These are phyloP conservation scores for Penicillium roqueforti DNA, from an alignment of 495 filamentous ascomycete species.

Conservation along the genomic window DNA sequence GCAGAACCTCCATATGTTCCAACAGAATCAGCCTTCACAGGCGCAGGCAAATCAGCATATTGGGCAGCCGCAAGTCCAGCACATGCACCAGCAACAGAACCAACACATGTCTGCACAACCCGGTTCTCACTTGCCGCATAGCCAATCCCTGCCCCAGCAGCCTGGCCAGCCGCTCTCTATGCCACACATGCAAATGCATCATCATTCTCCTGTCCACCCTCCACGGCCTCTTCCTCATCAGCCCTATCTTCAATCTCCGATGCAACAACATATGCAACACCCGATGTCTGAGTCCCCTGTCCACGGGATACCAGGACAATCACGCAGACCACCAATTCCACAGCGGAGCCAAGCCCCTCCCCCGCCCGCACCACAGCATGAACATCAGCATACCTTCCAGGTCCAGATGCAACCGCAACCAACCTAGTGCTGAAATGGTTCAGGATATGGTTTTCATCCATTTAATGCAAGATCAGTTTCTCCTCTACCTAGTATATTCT, in stretches of 20 bases:
- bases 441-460: not conserved
- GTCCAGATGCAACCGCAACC: constrained; percentile 24
- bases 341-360: constrained; percentile 17
- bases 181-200: constrained; percentile 29
- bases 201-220: constrained; percentile 19
- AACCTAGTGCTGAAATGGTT: constrained; percentile 5
- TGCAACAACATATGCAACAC: constrained; percentile 22
- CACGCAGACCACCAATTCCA: constrained; percentile 10
- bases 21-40: constrained; percentile 10
- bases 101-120: constrained; percentile 16
- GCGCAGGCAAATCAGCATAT: constrained; percentile 14
- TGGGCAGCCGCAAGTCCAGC: constrained; percentile 7
- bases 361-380: constrained; percentile 25
- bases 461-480: not conserved
- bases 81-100: constrained; percentile 16
- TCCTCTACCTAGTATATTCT: not conserved
- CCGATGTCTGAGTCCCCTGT: constrained; percentile 13
- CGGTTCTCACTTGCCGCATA: constrained; percentile 12
- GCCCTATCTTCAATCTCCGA: constrained; percentile 22
- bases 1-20: constrained; percentile 5
- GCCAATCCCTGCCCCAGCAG: constrained; percentile 14
- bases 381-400: constrained; percentile 31
- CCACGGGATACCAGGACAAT: constrained; percentile 6
- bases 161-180: constrained; percentile 19
- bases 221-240: constrained; percentile 16